These are phyloP conservation scores for Aspergillus sp. DNA, from an alignment of 2,329 filamentous ascomycete genomes.

Conservation along the genomic window DNA sequence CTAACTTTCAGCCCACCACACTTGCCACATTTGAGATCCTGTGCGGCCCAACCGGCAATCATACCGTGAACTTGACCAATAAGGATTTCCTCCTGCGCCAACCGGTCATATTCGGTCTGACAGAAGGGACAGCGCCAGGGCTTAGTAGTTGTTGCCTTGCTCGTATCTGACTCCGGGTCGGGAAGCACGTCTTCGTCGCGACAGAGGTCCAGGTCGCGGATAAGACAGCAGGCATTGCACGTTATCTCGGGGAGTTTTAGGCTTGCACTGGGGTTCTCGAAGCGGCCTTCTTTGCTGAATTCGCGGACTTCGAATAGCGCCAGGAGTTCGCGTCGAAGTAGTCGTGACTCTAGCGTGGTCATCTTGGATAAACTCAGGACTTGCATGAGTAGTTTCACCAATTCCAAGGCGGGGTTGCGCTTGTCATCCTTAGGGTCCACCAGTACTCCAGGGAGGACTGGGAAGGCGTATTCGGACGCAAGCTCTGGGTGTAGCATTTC, in stretches of 20 bases:
- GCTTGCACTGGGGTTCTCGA: constrained; percentile 73
- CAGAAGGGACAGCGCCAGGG: constrained; percentile 75
- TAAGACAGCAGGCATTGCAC: constrained; percentile 84
- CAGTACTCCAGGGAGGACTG: constrained; percentile 54
- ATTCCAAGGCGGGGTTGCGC: constrained; percentile 73
- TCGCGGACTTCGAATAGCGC: constrained; percentile 89
- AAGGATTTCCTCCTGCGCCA: constrained; percentile 76
- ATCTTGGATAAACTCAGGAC: constrained; percentile 85
- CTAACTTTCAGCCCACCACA: constrained; percentile 63
- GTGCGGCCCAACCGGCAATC: constrained; percentile 73
- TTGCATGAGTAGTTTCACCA: constrained; percentile 90
- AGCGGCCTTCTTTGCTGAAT: constrained; percentile 81
- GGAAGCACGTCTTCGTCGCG: constrained; percentile 76
- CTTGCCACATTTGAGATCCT: constrained; percentile 83
- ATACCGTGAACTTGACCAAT: constrained; percentile 68
- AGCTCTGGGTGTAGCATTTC: constrained; percentile 87
- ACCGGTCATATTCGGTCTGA: constrained; percentile 64
- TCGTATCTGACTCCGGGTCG: constrained; percentile 28
- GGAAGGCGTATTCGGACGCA: constrained; percentile 79
- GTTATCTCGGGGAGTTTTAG: constrained; percentile 69
- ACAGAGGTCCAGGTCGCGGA: constrained; percentile 84
- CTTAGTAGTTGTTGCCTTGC: constrained; percentile 30
- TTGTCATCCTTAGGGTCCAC: constrained; percentile 49
- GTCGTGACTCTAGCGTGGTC: constrained; percentile 77
- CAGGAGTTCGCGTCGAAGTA: constrained; percentile 82